Base-by-base conservation (phyloP, 2,329 filamentous ascomycete genomes). In the Neospermospora avenae region DNA sequence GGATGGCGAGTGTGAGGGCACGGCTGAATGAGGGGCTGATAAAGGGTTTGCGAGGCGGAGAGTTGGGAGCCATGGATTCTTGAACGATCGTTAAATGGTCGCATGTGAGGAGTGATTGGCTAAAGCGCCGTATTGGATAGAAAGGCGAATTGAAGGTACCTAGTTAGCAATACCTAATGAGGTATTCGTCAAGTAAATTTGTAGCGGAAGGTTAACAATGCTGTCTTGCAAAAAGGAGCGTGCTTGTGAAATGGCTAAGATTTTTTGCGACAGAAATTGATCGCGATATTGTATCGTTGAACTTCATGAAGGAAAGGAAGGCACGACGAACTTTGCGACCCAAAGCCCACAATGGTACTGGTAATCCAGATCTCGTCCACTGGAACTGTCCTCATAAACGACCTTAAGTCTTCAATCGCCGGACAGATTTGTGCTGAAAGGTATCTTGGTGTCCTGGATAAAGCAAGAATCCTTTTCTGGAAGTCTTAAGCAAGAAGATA, bases 321-420 rank as follows among this genome's bases (percentile, higher is more conserved):
- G 28, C 11, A 10, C 28, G 28, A 31, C 6, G 28, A 5, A 31
- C 11, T 6, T 31, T 31, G 28, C 28, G 28, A 31, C 28, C 11
- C 28, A 31, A 5, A 31, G 11, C 11, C 28, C 28, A 31, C 2
- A n/a, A n/a, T n/a, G n/a, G n/a, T n/a, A 46, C 14, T 16, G 31
- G 28, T 53, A 51, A 60, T 35, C 6, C 67, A 68, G 3, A 68
- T 41, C 45, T 69, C 58, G 39, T 68, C 59, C 14, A 69, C 59
- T n/a, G 69, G 68, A n/a, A n/a, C n/a, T n/a, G n/a, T n/a, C n/a
- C n/a, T n/a, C n/a, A n/a, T n/a, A n/a, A n/a, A n/a, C n/a, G n/a
- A n/a, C n/a, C n/a, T n/a, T n/a, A n/a, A n/a, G n/a, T 71, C 68
- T 37, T 75, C 73, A 28, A 76, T 63, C 48, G 70, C 57, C 18